Conservation (phyloP, 805 yeast genomes). For the Schizosaccharomyces osmophilus region DNA sequence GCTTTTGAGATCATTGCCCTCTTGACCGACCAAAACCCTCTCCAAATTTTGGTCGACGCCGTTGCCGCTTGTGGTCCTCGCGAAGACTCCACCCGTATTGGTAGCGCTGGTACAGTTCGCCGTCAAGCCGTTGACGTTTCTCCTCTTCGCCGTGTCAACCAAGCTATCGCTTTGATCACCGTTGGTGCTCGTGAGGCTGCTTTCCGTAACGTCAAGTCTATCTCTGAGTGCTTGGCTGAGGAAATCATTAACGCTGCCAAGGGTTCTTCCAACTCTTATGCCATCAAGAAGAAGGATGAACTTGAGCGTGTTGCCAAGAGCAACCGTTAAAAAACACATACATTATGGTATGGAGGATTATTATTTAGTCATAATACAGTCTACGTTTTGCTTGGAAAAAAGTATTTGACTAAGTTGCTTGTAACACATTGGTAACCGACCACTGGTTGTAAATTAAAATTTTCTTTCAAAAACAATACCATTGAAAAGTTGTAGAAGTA, state of each 20-base stretch:
- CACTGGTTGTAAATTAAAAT: too few species aligned
- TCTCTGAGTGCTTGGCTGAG: conserved; percentile 99
- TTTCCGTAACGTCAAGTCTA: conserved; percentile 99
- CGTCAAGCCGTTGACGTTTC: conserved; percentile 99
- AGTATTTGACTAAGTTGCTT: too few species aligned
- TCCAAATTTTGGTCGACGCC: conserved; percentile 97
- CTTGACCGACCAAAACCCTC: conserved; percentile 96
- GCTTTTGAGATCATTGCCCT: conserved; percentile 93
- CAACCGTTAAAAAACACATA: conserved; percentile 58
- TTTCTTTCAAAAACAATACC: too few species aligned
- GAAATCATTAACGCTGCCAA: conserved; percentile 99
- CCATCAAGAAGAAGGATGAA: conserved; percentile 99
- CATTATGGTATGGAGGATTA: too few species aligned
- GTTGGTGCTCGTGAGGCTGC: conserved; percentile 98
- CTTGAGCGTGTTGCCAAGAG: conserved; percentile 99
- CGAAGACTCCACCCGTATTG: conserved; percentile 99
- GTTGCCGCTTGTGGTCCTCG: conserved; percentile 99
- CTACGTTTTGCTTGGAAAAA: too few species aligned
- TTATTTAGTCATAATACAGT: too few species aligned
- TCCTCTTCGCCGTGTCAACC: conserved; percentile 99
- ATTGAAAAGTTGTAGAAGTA: too few species aligned
- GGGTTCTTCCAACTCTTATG: conserved; percentile 99
- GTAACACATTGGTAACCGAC: too few species aligned
- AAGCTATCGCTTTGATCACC: conserved; percentile 91
- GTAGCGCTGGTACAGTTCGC: conserved; percentile 99